Conservation (phyloP, 2,329 filamentous ascomycete genomes). For the Phialophora verrucosa region DNA sequence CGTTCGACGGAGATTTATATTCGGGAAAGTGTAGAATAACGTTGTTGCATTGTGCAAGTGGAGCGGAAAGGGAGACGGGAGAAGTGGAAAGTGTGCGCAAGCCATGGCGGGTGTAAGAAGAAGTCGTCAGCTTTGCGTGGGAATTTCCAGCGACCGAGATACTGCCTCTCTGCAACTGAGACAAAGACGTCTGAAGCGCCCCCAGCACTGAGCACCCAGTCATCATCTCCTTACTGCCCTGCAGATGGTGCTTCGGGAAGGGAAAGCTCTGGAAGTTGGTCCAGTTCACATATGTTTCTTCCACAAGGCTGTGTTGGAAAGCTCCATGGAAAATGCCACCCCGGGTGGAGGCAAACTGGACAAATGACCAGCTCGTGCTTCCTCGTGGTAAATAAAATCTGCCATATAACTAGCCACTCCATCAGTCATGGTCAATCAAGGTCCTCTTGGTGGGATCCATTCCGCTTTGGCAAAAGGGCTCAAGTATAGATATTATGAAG, state of each 20-base stretch:
- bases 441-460: neutral
- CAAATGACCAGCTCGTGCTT: neutral
- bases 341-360: neutral
- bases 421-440: neutral
- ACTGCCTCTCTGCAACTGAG: neutral
- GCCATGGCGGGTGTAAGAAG: neutral
- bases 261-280: neutral
- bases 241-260: neutral
- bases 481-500: slow-evolving; percentile 4
- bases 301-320: neutral
- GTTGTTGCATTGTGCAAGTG: neutral
- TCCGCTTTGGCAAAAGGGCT: neutral
- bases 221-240: neutral
- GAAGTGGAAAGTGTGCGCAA: neutral
- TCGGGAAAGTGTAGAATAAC: neutral
- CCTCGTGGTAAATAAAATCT: neutral
- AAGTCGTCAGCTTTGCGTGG: neutral
- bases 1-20: slow-evolving; percentile 14
- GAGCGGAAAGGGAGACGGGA: neutral
- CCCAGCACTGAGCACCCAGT: neutral
- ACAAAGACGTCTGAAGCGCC: neutral
- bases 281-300: neutral
- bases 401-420: neutral
- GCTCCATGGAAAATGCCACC: neutral
- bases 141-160: neutral